Evolutionary conservation across 169 alveolate species (phyloP).

Genomic region (Plasmodium vivax): DNA sequence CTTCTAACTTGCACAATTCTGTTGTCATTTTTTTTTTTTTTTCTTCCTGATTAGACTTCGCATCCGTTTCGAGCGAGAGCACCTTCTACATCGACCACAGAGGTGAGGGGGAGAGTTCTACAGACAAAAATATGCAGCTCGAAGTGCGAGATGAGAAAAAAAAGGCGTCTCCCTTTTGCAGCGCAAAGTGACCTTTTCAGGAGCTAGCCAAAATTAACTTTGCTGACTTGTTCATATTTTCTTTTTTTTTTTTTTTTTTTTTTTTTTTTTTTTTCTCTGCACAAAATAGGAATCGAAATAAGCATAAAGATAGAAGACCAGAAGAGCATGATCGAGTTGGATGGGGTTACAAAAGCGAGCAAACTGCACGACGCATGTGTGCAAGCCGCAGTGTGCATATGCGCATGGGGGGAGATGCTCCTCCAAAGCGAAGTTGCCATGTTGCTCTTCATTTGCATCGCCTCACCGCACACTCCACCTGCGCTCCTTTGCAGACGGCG

Average conservation of each 20-base stretch:
- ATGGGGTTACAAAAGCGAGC: conserved; percentile 25
- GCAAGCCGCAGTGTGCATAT: background rate
- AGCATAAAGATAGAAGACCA: conserved; percentile 34
- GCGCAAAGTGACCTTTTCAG: background rate
- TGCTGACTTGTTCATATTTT: background rate
- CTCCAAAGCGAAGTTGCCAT: background rate
- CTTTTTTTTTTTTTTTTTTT: too few species aligned
- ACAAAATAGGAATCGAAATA: conserved; percentile 34
- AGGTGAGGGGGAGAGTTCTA: background rate
- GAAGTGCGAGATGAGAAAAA: background rate
- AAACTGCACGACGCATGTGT: background rate
- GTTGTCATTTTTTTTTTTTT: background rate
- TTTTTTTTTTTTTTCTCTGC: conserved; percentile 1
- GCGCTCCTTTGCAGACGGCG: background rate
- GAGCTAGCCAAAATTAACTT: background rate
- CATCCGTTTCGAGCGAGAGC: conserved; percentile 32
- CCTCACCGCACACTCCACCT: background rate
- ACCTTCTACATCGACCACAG: conserved; percentile 29
- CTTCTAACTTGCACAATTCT: background rate
- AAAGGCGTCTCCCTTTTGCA: background rate
- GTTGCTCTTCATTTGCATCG: background rate
- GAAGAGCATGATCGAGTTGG: conserved; percentile 37
- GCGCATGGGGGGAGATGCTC: background rate
- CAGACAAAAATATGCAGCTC: background rate
- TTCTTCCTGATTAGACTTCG: conserved; percentile 6